phyloP scores from a whole-genome alignment of 768 basidiomycete species.

The Lentinula sp. region DNA sequence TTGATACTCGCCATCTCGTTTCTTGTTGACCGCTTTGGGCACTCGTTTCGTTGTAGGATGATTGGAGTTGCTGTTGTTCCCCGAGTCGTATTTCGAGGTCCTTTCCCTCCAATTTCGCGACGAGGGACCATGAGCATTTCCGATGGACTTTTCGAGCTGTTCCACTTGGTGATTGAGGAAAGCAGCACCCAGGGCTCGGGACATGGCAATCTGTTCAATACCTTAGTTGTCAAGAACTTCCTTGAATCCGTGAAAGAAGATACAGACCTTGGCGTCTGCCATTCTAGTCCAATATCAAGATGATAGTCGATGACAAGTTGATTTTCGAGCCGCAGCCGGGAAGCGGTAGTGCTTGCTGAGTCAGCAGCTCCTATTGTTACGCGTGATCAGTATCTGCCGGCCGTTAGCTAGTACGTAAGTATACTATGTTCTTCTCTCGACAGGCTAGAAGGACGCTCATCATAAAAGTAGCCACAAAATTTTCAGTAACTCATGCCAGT shows the following conservation, averaged over 20 bases:
- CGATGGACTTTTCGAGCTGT: constrained; percentile 75
- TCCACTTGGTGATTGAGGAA: constrained; percentile 86
- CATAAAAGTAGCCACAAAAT: too few relatives aligned
- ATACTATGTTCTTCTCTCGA: too few relatives aligned
- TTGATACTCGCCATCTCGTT: constrained; percentile 2
- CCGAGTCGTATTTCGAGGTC: background rate
- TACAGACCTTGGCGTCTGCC: background rate
- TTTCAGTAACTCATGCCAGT: too few relatives aligned
- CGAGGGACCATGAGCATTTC: constrained; percentile 31
- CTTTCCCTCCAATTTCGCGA: constrained; percentile 38
- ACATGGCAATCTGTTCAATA: constrained; percentile 58
- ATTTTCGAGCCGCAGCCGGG: background rate
- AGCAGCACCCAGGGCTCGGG: constrained; percentile 79
- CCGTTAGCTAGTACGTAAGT: too few relatives aligned
- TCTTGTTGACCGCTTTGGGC: constrained; percentile 8
- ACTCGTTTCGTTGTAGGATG: constrained; percentile 9
- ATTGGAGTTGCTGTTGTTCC: background rate
- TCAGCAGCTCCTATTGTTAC: background rate
- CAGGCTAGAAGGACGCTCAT: too few relatives aligned
- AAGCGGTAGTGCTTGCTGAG: background rate
- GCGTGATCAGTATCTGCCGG: background rate
- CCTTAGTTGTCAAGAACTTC: background rate
- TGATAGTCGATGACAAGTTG: background rate
- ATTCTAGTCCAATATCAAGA: background rate
- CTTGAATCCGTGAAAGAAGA: background rate